Conservation (phyloP, 2,329 filamentous ascomycete species). For the Simplicillium aogashimaense region DNA sequence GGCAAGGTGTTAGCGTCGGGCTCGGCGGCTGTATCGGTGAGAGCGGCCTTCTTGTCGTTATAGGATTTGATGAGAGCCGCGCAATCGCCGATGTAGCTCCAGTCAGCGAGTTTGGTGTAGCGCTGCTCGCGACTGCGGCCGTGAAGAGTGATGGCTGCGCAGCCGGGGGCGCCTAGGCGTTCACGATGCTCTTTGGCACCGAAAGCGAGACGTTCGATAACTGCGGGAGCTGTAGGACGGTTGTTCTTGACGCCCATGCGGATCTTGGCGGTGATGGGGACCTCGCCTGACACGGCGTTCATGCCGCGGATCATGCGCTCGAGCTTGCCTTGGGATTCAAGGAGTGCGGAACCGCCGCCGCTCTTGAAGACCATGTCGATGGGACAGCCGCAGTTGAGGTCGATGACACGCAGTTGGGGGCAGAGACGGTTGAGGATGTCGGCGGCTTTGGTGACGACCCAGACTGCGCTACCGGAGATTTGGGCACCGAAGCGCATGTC, state of each 20-base stretch:
- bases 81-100: conserved; percentile 88
- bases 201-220: conserved; percentile 74
- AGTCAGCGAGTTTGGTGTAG: conserved; percentile 88
- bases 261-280: conserved; percentile 92
- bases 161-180: conserved; percentile 65
- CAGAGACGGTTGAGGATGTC: conserved; percentile 69
- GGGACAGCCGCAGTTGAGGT: conserved; percentile 94
- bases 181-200: conserved; percentile 65
- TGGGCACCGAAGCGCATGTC: conserved; percentile 89
- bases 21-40: conserved; percentile 69
- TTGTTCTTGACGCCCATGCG: conserved; percentile 80
- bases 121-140: conserved; percentile 89
- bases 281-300: conserved; percentile 83
- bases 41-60: conserved; percentile 54
- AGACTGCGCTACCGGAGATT: conserved; percentile 85
- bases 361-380: conserved; percentile 88
- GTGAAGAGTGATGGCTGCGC: conserved; percentile 92
- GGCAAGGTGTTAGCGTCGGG: conserved; percentile 66
- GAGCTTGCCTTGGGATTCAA: conserved; percentile 80
- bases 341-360: conserved; percentile 81
- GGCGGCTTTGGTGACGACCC: conserved; percentile 80
- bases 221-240: conserved; percentile 67
- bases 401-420: conserved; percentile 79
- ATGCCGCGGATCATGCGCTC: conserved; percentile 94
- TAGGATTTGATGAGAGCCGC: conserved; percentile 74